Evolutionary conservation across 176 grass and related monocot species (phyloP), one percentile per base, ranked within the genome.

Genomic region (Carex pumila): DNA sequence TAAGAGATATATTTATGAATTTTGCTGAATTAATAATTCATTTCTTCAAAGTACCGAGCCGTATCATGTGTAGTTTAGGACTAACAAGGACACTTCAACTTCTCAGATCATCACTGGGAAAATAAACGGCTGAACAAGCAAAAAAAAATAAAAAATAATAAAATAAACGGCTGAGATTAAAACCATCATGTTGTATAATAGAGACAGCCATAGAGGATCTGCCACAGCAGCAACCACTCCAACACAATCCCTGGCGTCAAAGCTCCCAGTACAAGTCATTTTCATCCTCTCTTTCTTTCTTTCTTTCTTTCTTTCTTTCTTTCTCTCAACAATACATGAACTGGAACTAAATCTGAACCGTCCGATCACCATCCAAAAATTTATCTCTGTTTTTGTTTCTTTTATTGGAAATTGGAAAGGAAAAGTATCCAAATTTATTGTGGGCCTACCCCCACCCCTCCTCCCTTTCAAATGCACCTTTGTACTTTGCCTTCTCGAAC

Each of bases 401-500:
- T 78, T 78, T 78, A 57, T 78, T 57, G 73, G 73, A 78, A 78
- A 78, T 78, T 78, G 73, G 52, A 78, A 57, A 78, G 29, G 52
- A 78, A 78, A 78, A 57, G 55, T 50, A 77, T 55, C 22, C 68
- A 41, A 49, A 30, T 85, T 61, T 32, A 64, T 30, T 85, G 75
- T 64, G 34, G 70, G 57, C 61, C 71, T 60, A 39, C 2, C 32
- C n/a, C 4, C 19, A 72, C 58, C 43, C 12, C 13, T 9, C 32
- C 25, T 12, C 12, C 2, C 73, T 56, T 61, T 62, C 84, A 30
- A 15, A 58, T 60, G 59, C 18, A 82, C 59, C 68, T 88, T 87
- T 86, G 82, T 85, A 71, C 88, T 97, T 84, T 45, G 84, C 87
- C 65, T 58, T 83, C 86, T 73, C 54, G 47, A 67, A 66, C 43